Evolutionary conservation across 352 stramenopile species (phyloP), one percentile per base, ranked within the genome.

Genomic region (Pythium dissimile): DNA sequence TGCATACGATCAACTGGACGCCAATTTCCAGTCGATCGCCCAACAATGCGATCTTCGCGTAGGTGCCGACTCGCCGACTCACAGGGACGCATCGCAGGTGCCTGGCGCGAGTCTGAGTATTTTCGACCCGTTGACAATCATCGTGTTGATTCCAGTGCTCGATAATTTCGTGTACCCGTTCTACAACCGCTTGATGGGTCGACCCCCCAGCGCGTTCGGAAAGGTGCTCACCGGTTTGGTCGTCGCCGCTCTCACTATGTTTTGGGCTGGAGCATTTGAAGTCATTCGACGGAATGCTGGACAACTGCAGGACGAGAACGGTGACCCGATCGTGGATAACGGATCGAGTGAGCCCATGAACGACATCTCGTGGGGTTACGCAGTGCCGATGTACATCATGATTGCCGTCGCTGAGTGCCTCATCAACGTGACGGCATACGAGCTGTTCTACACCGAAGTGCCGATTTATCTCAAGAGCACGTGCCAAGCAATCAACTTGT

Each of bases 401-500:
- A 78, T 82, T 54, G 82, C 82, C 13, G 73, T 95, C n/a, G 83
- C 83, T 23, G 85, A 92, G 66, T 95, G 85, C 52, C 65, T 95
- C 48, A 95, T 95, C 69, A 92, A 95, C 66, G 83, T 92, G 44
- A 93, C 81, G 37, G 83, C 85, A 28, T 95, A 90, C 72, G 85
- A 95, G 65, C 59, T 95, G 54, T 91, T 93, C 54, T 95, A 95
- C 80, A 89, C 76, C 51, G 76, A 93, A 70, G 85, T 95, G 46
- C 85, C 85, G 50, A 64, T 93, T 63, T 88, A 92, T 59, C 71
- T 95, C 24, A 95, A 95, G 71, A 92, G 80, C 68, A 91, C 85
- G 47, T 92, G 81, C 64, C 83, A 93, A 59, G 84, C 82, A 9
- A 93, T 95, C 55, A 91, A 90, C 67, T 55, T 95, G 67, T 92